These are phyloP conservation scores for Phylloporus scabripes DNA, from an alignment of 768 basidiomycete genomes.

Conservation along the genomic window DNA sequence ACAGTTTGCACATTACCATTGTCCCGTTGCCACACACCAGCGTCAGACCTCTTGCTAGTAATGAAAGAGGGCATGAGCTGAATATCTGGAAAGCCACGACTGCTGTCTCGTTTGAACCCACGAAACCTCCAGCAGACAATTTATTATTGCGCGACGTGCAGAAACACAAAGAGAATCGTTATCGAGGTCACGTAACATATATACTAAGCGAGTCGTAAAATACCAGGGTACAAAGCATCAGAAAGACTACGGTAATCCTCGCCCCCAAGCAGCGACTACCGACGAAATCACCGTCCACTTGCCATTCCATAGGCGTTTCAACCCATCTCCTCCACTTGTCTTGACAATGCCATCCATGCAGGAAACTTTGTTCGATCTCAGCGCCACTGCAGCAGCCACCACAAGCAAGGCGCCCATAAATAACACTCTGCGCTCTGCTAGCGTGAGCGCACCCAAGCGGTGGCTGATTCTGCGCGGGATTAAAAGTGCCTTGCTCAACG, in stretches of 20 bases:
- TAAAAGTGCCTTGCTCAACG: conserved; percentile 5
- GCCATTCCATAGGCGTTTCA: conserved; percentile 23
- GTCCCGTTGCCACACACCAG: too few species aligned
- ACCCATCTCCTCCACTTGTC: conserved; percentile 12
- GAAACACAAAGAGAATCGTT: background rate
- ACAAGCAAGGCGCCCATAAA: conserved; percentile 64
- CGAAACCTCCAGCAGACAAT: too few species aligned
- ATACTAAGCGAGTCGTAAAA: background rate
- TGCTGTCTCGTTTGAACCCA: background rate
- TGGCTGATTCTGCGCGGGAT: conserved; percentile 15
- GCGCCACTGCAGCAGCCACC: conserved; percentile 63
- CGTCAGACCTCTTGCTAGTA: too few species aligned
- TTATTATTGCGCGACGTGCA: background rate
- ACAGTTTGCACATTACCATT: too few species aligned
- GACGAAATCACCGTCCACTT: conserved; percentile 21
- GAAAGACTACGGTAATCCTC: conserved; percentile 19
- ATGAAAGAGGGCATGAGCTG: too few species aligned
- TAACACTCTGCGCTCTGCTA: conserved; percentile 31
- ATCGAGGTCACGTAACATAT: background rate
- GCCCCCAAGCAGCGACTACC: conserved; percentile 24
- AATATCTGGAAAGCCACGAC: background rate
- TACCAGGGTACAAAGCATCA: background rate
- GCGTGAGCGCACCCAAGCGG: conserved; percentile 24
- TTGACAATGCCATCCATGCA: conserved; percentile 13
- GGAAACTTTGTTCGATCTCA: conserved; percentile 15